Evolutionary conservation across 495 filamentous ascomycete genomes (phyloP).

Genomic region (Aspergillus sclerotiicarbonarius): DNA sequence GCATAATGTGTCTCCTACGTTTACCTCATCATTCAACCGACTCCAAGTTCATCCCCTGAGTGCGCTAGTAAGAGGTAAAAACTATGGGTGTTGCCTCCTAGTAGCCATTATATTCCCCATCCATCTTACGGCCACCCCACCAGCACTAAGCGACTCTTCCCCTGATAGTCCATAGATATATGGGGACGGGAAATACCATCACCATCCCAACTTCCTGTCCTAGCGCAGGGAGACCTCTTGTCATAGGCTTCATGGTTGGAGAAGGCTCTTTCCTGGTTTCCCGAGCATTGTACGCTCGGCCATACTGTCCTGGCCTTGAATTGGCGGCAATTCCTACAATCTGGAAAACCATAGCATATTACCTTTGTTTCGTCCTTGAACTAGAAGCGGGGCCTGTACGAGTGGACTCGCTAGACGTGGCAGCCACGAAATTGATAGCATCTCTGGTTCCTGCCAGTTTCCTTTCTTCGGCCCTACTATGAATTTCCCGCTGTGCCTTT

Average conservation of each 20-base stretch:
- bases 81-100: no score
- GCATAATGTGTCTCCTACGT: no score
- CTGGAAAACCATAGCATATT: neutral
- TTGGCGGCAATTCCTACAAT: neutral
- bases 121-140: no score
- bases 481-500: conserved; percentile 59
- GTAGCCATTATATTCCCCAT: no score
- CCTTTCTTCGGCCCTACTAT: conserved; percentile 58
- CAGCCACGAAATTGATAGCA: conserved; percentile 75
- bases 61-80: no score
- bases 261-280: neutral
- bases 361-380: conserved; percentile 5
- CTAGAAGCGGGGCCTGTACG: neutral
- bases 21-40: no score
- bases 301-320: neutral
- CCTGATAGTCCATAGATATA: neutral
- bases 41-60: no score
- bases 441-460: conserved; percentile 53
- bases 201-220: neutral
- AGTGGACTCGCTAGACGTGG: conserved; percentile 15
- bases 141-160: neutral
- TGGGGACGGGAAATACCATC: no score
- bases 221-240: neutral
- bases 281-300: neutral
- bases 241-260: neutral